Evolutionary conservation across 1,284 basidiomycete species (phyloP).

Genomic region (Puccinia triticina): DNA sequence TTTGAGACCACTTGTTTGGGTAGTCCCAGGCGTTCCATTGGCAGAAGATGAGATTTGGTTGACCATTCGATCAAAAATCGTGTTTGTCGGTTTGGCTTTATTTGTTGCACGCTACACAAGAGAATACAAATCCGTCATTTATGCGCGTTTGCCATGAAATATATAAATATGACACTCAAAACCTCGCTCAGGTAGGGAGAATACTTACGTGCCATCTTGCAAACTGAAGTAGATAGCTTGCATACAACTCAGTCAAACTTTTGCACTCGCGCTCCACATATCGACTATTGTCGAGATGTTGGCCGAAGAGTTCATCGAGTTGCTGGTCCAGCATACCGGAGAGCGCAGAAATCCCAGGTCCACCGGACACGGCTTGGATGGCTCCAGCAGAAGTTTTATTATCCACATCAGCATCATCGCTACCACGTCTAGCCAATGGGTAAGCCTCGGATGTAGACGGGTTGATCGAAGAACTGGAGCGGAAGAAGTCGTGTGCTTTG

Average conservation of each 20-base stretch:
- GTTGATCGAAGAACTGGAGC: slow-evolving; percentile 62
- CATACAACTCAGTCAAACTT: slow-evolving; percentile 81
- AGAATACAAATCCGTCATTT: neutral
- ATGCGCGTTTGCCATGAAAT: neutral
- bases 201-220: slow-evolving; percentile 81
- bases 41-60: slow-evolving; percentile 69
- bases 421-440: slow-evolving; percentile 20
- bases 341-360: slow-evolving; percentile 62
- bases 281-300: slow-evolving; percentile 82
- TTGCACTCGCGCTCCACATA: slow-evolving; percentile 92
- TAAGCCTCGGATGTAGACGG: slow-evolving; percentile 37
- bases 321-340: slow-evolving; percentile 87
- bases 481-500: slow-evolving; percentile 80
- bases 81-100: slow-evolving; percentile 75
- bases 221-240: slow-evolving; percentile 73
- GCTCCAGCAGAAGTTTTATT: neutral
- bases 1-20: slow-evolving; percentile 60
- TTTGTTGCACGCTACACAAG: slow-evolving; percentile 61
- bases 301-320: slow-evolving; percentile 94
- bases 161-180: neutral
- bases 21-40: slow-evolving; percentile 30
- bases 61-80: slow-evolving; percentile 87
- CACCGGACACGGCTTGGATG: slow-evolving; percentile 53
- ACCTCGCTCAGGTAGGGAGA: slow-evolving; percentile 62
- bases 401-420: slow-evolving; percentile 18